Evolutionary conservation across 108 stramenopile species (phyloP), one percentile per base, ranked within the genome.

Genomic region (Conticribra weissflogii): DNA sequence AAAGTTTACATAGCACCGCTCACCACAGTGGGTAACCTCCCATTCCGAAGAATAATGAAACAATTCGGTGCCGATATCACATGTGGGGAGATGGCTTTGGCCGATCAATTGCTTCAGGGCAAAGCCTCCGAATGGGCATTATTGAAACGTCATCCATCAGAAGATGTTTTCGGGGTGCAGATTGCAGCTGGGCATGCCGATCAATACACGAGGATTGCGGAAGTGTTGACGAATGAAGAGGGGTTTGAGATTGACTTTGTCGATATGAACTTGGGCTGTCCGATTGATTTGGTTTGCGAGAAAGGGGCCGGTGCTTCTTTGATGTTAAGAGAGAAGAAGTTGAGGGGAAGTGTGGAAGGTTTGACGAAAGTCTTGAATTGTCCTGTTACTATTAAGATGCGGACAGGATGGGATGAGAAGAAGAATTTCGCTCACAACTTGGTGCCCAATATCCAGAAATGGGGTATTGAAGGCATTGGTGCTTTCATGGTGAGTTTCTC

Each of bases 1-100:
- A 98, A 98, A 82, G 96, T 98, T 22, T 99, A 99, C 80, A 78
- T 99, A 16, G 99, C 99, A 3, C 99, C 99, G 3, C 87, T 99
- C 3, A 99, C 99, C 2, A 99, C 99, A 0, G 97, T 98, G 1
- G 99, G 99, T 2, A 99, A 99, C 71, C 74, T 99, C 0, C 99
- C 99, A 0, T 99, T 97, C 79, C 96, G 99, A 29, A 83, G 96
- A 17, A 82, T 99, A 45, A 90, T 98, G 93, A 98, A 97, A 74
- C 70, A 83, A 15, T 91, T 81, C 67, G 98, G 96, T 14, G 99
- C 99, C 18, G 99, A 99, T 73, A 98, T 99, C 61, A 99, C 99
- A 5, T 98, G 97, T 69, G 97, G 97, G 5, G 99, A 99, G 72
- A 99, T 99, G 99, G 97, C 98, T 0, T 83, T 98, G 27, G 81